Percentiles rank a stretch among this genome's conserved stretches.
Conservation (phyloP, 2,329 filamentous ascomycete genomes). For the Verticillium tricorpus region DNA sequence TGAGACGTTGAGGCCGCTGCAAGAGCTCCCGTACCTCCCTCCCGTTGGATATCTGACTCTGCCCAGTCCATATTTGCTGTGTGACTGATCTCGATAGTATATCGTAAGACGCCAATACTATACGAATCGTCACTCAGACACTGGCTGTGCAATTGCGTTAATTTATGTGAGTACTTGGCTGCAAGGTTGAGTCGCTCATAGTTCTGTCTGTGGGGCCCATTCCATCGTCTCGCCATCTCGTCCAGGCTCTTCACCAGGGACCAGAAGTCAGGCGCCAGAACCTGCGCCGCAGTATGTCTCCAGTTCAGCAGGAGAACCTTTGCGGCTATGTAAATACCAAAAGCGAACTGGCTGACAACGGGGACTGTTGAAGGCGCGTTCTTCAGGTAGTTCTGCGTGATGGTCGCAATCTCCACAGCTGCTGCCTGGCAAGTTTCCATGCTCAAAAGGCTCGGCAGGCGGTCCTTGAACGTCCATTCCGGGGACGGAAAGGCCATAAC, state of each 20-base stretch:
- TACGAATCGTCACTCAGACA: conserved; percentile 6
- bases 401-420: conserved; percentile 35
- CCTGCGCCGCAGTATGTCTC: conserved; percentile 16
- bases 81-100: conserved; percentile 10
- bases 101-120: conserved; percentile 6
- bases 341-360: conserved; percentile 32
- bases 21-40: background rate
- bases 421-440: conserved; percentile 38
- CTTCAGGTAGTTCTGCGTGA: conserved; percentile 34
- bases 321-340: conserved; percentile 35
- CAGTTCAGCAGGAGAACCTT: conserved; percentile 30
- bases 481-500: conserved; percentile 20
- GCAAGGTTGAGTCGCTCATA: conserved; percentile 3
- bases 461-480: conserved; percentile 4
- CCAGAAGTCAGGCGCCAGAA: conserved; percentile 18
- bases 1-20: background rate
- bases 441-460: conserved; percentile 26
- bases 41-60: background rate
- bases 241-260: conserved; percentile 14
- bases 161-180: conserved; percentile 9
- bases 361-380: conserved; percentile 18
- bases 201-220: conserved; percentile 4
- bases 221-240: conserved; percentile 16
- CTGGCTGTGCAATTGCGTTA: conserved; percentile 7
- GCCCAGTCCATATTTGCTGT: background rate